These are phyloP conservation scores for Raphanus raphanistrum DNA, from an alignment of 345 rosid species.

Conservation along the genomic window DNA sequence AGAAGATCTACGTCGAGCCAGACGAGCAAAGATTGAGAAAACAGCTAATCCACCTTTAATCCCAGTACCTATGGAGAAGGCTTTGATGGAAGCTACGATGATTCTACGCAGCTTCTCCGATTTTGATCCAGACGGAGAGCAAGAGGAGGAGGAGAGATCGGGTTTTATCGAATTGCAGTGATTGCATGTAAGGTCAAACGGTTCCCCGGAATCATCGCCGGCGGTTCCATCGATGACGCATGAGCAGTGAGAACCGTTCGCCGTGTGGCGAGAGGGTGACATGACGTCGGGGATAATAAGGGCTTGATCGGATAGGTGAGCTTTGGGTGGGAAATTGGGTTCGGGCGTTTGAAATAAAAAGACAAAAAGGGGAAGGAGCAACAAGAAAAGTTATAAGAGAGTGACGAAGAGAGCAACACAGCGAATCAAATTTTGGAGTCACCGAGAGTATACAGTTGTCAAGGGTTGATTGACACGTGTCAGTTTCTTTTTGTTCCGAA, in stretches of 20 bases:
- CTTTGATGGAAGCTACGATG: slow-evolving; percentile 64
- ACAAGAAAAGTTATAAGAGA: neutral
- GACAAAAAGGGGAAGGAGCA: neutral
- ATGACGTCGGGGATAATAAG: slow-evolving; percentile 35
- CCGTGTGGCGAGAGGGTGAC: slow-evolving; percentile 29
- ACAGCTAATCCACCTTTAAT: slow-evolving; percentile 89
- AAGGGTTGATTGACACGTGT: slow-evolving; percentile 15
- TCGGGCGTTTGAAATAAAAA: slow-evolving; percentile 33
- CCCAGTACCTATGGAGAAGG: slow-evolving; percentile 93
- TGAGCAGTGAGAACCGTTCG: slow-evolving; percentile 26
- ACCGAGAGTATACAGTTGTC: slow-evolving; percentile 9
- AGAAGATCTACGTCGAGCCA: slow-evolving; percentile 59
- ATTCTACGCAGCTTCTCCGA: slow-evolving; percentile 60
- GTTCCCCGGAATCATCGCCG: slow-evolving; percentile 7
- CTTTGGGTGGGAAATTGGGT: slow-evolving; percentile 59
- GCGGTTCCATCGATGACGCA: slow-evolving; percentile 30
- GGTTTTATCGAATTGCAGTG: slow-evolving; percentile 43
- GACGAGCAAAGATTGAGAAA: slow-evolving; percentile 70
- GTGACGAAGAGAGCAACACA: slow-evolving; percentile 20
- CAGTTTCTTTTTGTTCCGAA: neutral
- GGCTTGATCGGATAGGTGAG: neutral
- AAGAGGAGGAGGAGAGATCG: slow-evolving; percentile 35
- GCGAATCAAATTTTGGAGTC: neutral
- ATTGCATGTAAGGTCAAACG: slow-evolving; percentile 25
- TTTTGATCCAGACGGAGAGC: slow-evolving; percentile 28